Evolutionary conservation across 2,329 filamentous ascomycete genomes (phyloP).

Genomic region (Fusarium protoensiforme): DNA sequence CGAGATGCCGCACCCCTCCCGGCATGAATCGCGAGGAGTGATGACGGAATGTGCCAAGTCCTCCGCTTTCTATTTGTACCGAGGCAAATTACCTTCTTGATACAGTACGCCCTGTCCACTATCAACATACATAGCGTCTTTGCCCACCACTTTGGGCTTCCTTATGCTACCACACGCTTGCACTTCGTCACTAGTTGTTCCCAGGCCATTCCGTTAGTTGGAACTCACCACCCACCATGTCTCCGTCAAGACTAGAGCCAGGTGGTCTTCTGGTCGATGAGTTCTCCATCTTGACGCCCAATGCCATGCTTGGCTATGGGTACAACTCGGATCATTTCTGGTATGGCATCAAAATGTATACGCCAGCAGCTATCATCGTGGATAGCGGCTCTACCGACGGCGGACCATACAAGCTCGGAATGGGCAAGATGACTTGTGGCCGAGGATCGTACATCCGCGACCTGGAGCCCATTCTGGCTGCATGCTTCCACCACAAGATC

Average conservation of each 20-base stretch:
- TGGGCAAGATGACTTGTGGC: constrained; percentile 51
- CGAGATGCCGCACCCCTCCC: background rate
- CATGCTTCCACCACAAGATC: constrained; percentile 33
- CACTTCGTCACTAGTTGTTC: background rate
- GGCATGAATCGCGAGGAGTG: background rate
- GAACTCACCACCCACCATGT: background rate
- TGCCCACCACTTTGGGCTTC: background rate
- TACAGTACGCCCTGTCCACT: background rate
- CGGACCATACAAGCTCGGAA: constrained; percentile 49
- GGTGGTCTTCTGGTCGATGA: background rate
- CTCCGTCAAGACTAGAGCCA: background rate
- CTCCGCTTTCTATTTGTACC: background rate
- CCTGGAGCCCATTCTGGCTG: constrained; percentile 44
- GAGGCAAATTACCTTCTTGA: background rate
- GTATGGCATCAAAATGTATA: constrained; percentile 41
- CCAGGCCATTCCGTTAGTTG: background rate
- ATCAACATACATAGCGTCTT: background rate
- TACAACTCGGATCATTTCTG: constrained; percentile 45
- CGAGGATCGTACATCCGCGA: constrained; percentile 52
- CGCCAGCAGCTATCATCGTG: constrained; percentile 43
- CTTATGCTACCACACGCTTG: background rate
- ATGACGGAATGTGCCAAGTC: background rate
- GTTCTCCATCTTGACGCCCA: constrained; percentile 44
- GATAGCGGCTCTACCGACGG: constrained; percentile 46
- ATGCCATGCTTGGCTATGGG: constrained; percentile 48